These are phyloP conservation scores for Talaromyces amestolkiae DNA, from an alignment of 2,329 filamentous ascomycete species.

Conservation along the genomic window DNA sequence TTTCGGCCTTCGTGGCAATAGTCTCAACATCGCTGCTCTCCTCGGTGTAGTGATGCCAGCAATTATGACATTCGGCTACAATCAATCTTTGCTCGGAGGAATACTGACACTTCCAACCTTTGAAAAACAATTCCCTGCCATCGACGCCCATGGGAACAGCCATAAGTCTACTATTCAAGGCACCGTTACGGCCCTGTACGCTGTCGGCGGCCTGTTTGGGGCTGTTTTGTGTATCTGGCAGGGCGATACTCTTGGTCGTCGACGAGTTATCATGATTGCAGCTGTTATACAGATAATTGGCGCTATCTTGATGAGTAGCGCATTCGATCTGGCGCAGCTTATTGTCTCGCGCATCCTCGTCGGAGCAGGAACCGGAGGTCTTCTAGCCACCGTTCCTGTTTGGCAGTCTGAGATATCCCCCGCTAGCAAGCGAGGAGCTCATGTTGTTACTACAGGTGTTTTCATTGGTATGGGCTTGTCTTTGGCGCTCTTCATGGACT, in stretches of 20 bases:
- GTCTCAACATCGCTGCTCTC: conserved; percentile 13
- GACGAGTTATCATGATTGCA: conserved; percentile 55
- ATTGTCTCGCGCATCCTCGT: conserved; percentile 54
- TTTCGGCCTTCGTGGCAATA: conserved; percentile 12
- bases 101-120: conserved; percentile 59
- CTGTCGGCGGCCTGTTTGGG: conserved; percentile 41
- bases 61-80: conserved; percentile 51
- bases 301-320: conserved; percentile 36
- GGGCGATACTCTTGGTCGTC: conserved; percentile 37
- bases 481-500: conserved; percentile 26
- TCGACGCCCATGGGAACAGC: background rate
- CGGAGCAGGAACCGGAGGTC: conserved; percentile 57
- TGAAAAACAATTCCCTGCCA: background rate
- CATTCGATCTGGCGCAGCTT: conserved; percentile 46
- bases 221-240: conserved; percentile 37
- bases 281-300: conserved; percentile 50
- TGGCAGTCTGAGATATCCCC: conserved; percentile 50
- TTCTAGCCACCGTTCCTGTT: conserved; percentile 54
- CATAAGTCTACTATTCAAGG: conserved; percentile 44
- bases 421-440: conserved; percentile 53
- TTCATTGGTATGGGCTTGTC: conserved; percentile 35
- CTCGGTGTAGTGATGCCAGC: conserved; percentile 27
- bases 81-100: conserved; percentile 50
- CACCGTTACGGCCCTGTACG: conserved; percentile 46
- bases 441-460: conserved; percentile 54